Base-by-base conservation (phyloP, 129 eudicot genomes). In the Gnaphalium uliginosum region DNA sequence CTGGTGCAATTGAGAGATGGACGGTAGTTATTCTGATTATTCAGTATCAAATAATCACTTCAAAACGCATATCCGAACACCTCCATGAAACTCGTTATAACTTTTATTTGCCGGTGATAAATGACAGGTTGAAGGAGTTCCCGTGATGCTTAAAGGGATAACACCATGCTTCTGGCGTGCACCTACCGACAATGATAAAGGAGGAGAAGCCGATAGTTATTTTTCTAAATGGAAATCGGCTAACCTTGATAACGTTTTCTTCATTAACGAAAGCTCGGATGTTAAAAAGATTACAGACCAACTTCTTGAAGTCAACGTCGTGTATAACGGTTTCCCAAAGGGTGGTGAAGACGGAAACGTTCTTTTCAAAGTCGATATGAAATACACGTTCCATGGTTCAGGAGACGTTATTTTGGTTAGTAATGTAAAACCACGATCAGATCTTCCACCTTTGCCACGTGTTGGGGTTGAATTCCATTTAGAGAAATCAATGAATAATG, bases 81-180 rank as follows among this genome's bases (percentile, higher is more conserved):
- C 46, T 13, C 33, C 18, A 1, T 48, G 1, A 19, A 77, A 58
- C 59, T 13, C 6, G 69, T 39, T 63, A 37, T 71, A 11, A 61
- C 53, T 56, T 57, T 41, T 19, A 56, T 21, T 17, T 30, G 8
- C 56, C 54, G 73, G 41, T 48, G 33, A 66, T 54, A 68, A 79
- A 75, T 33, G 66, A 50, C 77, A 94, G 98, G 93, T 94, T 51
- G 80, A 81, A 77, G 98, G 96, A 71, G 86, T 81, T 71, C 71
- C 64, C 0, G 89, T 94, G 77, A 83, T 90, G 98, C 71, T 72
- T 29, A 85, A 82, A 50, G 97, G 98, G 27, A 77, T 90, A 57
- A 39, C 83, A 57, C 98, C 98, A 32, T 94, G 97, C 90, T 90
- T 94, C 64, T 94, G 98, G 98, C 85, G 97, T 58, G 98, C 98